A percentile compares a stretch with the other conserved stretches of the same genome.
These are phyloP conservation scores for Tetradesmus obliquus DNA, from an alignment of 139 green algal genomes.

Conservation along the genomic window DNA sequence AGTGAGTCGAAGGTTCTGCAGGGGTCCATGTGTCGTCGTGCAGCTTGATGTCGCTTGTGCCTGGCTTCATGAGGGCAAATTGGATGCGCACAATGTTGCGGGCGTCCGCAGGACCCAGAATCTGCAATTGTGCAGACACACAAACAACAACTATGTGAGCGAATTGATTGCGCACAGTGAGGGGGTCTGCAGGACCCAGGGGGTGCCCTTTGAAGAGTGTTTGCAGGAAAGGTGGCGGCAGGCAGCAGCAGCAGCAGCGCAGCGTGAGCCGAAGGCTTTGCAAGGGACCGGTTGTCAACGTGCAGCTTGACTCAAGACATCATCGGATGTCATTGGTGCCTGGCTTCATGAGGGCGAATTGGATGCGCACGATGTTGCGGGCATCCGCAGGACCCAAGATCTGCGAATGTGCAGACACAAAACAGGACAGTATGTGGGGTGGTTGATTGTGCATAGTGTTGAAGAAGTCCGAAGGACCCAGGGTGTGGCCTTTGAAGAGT, in stretches of 20 bases:
- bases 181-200: conserved; percentile 54
- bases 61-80: conserved; percentile 67
- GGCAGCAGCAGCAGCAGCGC: no score
- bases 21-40: conserved; percentile 55
- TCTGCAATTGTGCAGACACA: conserved; percentile 10
- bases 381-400: conserved; percentile 58
- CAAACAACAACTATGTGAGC: conserved; percentile 55
- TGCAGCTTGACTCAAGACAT: conserved; percentile 30
- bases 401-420: not conserved
- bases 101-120: conserved; percentile 59
- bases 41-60: conserved; percentile 20
- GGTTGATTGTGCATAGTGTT: conserved; percentile 77
- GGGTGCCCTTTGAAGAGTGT: conserved; percentile 21
- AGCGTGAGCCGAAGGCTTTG: no score
- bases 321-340: not conserved
- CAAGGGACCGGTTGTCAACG: conserved; percentile 46
- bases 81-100: conserved; percentile 78
- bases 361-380: conserved; percentile 73
- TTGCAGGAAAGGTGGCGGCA: no score
- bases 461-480: conserved; percentile 55
- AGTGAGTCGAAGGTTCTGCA: not conserved
- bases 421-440: conserved; percentile 52
- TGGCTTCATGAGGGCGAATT: conserved; percentile 68
- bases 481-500: conserved; percentile 20
- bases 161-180: conserved; percentile 79